These are phyloP conservation scores for Dissophora ornata DNA, from an alignment of 192 early-diverging fungal species.

Conservation along the genomic window DNA sequence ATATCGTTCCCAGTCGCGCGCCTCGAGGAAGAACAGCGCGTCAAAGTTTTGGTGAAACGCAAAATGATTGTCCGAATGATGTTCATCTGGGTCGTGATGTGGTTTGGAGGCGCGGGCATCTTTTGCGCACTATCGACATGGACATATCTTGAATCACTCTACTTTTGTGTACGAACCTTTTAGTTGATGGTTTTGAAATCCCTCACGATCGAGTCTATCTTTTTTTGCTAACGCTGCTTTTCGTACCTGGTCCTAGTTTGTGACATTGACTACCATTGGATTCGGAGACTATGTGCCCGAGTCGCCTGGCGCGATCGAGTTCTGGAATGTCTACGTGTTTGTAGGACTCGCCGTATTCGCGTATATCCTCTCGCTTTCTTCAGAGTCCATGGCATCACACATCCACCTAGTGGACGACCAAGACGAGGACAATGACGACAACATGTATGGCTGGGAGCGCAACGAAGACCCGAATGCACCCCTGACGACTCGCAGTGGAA, in stretches of 20 bases:
- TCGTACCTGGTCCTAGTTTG: conserved; percentile 18
- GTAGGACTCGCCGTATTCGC: conserved; percentile 44
- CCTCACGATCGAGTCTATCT: too few species aligned
- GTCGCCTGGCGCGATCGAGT: conserved; percentile 45
- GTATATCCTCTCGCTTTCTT: conserved; percentile 44
- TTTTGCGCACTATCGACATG: conserved; percentile 38
- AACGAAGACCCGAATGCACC: conserved; percentile 41
- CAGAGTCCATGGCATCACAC: conserved; percentile 44
- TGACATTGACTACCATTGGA: conserved; percentile 50
- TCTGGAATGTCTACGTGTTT: conserved; percentile 54
- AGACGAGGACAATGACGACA: conserved; percentile 36
- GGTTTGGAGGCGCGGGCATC: conserved; percentile 48
- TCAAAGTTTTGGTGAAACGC: conserved; percentile 42
- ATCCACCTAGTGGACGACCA: conserved; percentile 49
- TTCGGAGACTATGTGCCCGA: conserved; percentile 48
- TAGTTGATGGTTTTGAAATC: too few species aligned
- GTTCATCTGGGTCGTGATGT: conserved; percentile 44
- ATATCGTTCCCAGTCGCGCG: conserved; percentile 35
- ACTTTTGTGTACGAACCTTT: conserved; percentile 43
- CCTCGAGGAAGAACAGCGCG: conserved; percentile 40
- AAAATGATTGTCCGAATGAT: conserved; percentile 45
- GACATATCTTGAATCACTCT: conserved; percentile 41
- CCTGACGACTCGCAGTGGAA: conserved; percentile 32
- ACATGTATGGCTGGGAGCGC: conserved; percentile 48
- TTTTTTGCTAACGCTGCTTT: background rate